Base-by-base conservation (phyloP, 768 basidiomycete species). In the Tephrocybe rancida region DNA sequence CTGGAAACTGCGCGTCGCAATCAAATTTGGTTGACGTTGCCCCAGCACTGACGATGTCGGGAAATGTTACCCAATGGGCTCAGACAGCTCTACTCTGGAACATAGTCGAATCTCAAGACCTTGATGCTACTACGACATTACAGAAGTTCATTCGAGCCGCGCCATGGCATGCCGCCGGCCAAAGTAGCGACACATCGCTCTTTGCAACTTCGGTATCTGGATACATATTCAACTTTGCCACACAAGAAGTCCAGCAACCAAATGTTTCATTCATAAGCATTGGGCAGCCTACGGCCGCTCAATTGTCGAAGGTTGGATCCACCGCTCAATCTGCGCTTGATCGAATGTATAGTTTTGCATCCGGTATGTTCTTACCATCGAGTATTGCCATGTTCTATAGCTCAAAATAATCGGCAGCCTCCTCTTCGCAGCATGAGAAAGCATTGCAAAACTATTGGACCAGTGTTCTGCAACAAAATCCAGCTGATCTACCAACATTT, bases 1-100 rank as follows among this genome's bases (percentile, higher is more conserved):
- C 69, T n/a, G 67, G 70, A 1, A 69, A 62, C 56, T 87, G 86
- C 58, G 71, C 76, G 5, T 62, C 73, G 14, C 86, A 88, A 64
- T 78, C 82, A 3, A 54, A 72, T 34, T 63, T 86, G 25, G 66
- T 87, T 25, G 85, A 87, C 59, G 77, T 84, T 25, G 77, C 78
- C 14, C 75, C 73, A 10, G 68, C 68, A 2, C 66, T 85, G 18
- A 66, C 76, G 6, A 67, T 51, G 9, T 73, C 72, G 37, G 78
- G 81, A 13, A 82, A 81, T 57, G 74, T 82, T 29, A 82, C 81
- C 6, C 59, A 64, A 21, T 88, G 85, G 85, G 79, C 82, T 0
- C 80, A 81, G 63, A 64, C 79, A 5, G 81, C 84, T 16, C 58
- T 88, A 29, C 70, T 88, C 2, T 88, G 84, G 83, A 82, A 81